Conservation (phyloP, 768 basidiomycete species). For the Hericium erinaceus region DNA sequence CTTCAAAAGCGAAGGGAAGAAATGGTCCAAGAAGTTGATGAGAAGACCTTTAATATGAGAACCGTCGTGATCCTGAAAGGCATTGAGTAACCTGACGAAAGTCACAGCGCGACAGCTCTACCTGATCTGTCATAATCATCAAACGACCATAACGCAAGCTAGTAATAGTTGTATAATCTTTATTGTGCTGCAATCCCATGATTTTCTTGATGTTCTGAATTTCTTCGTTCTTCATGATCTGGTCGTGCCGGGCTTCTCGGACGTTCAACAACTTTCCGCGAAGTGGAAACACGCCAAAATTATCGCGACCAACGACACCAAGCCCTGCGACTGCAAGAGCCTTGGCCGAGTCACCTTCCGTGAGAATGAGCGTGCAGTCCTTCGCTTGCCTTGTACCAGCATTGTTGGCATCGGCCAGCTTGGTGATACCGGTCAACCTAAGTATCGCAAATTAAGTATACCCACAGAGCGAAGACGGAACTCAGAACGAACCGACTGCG, state of each 20-base stretch:
- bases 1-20: conserved; percentile 89
- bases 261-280: conserved; percentile 97
- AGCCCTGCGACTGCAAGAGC: conserved; percentile 92
- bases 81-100: not conserved
- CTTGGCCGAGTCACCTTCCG: conserved; percentile 99
- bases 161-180: conserved; percentile 61
- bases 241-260: conserved; percentile 90
- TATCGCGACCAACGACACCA: conserved; percentile 89
- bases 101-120: conserved; percentile 22
- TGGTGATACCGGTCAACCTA: conserved; percentile 85
- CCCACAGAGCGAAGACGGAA: not conserved
- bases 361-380: conserved; percentile 90
- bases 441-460: not conserved
- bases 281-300: conserved; percentile 95
- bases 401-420: conserved; percentile 95
- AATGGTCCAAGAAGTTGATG: conserved; percentile 96
- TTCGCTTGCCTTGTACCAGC: conserved; percentile 78
- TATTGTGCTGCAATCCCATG: conserved; percentile 90
- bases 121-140: conserved; percentile 99
- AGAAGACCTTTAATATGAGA: conserved; percentile 99
- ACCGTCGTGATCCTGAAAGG: conserved; percentile 88
- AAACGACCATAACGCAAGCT: conserved; percentile 86
- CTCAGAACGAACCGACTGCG: conserved; percentile 56
- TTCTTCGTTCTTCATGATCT: conserved; percentile 98
- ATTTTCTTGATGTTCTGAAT: conserved; percentile 97